Base-by-base conservation (phyloP, 441 rosid species). In the Erodium texanum region DNA sequence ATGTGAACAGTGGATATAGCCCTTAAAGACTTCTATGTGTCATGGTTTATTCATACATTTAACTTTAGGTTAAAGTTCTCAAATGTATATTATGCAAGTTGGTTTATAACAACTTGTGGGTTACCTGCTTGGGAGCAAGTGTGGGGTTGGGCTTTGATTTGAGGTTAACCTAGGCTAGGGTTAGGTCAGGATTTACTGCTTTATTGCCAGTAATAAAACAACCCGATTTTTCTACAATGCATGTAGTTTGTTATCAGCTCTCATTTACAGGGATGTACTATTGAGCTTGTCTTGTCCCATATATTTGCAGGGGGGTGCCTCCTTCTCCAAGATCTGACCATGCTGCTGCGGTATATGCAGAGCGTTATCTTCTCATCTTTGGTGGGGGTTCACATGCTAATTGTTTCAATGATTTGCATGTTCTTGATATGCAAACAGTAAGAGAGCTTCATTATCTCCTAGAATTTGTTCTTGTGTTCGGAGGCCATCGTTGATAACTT, bases 301-400 rank as follows among this genome's bases (percentile, higher is more conserved):
- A 48, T 22, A 65, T 67, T 68, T 84, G 71, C 83, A 95, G 99
- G 66, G 99, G 99, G 29, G 74, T 70, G 64, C 87, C 96, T 79
- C 99, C 99, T 71, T 86, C 99, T 75, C 98, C 99, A 52, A 87
- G 99, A 78, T 90, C 99, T 73, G 98, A 92, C 81, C 98, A 95
- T 80, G 82, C 93, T 71, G 95, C 97, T 79, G 98, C 98, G 19
- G 92, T 95, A 73, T 97, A 95, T 79, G 97, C 92, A 10, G 97
- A 92, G 48, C 94, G 95, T 59, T 92, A 85, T 79, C 92, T 95
- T 82, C 97, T 92, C 73, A 90, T 95, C 45, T 95, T 92, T 76
- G 99, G 99, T 2, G 99, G 99, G 52, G 98, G 99, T 66, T 95
- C 98, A 59, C 97, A 92, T 71, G 97, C 99, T 65, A 79, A 90